Percentiles rank a stretch among this genome's conserved stretches.
These are phyloP conservation scores for Pistacia vera DNA, from an alignment of 345 rosid genomes.

Conservation along the genomic window DNA sequence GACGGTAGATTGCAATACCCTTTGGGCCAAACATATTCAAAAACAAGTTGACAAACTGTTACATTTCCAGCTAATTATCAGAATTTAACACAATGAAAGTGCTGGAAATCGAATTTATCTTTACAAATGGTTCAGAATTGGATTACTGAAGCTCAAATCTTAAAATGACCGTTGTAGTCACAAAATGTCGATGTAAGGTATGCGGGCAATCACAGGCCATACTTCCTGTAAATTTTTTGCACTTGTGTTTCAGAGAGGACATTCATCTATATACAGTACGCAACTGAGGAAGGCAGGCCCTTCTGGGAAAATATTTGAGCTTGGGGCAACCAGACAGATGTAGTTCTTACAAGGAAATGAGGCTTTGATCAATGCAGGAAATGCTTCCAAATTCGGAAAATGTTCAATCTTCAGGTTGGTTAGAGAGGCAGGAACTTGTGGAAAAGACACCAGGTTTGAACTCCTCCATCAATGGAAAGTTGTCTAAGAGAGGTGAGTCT, in stretches of 20 bases:
- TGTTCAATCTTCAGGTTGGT: not conserved
- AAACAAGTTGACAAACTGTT: no score
- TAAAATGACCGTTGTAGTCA: no score
- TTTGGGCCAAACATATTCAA: no score
- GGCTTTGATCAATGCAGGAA: slow-evolving; percentile 15
- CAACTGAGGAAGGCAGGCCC: not conserved
- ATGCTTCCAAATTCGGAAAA: slow-evolving; percentile 19
- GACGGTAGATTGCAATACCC: no score
- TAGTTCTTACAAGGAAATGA: slow-evolving; percentile 17
- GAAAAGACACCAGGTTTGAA: slow-evolving; percentile 21
- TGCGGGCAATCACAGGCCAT: slow-evolving; percentile 19
- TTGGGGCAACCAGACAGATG: slow-evolving; percentile 10
- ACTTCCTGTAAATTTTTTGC: not conserved
- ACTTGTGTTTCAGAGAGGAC: not conserved
- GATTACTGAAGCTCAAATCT: no score
- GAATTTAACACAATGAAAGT: no score
- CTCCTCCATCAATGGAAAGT: slow-evolving; percentile 13
- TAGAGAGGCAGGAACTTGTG: slow-evolving; percentile 15
- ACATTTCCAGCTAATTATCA: no score
- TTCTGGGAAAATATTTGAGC: slow-evolving; percentile 8
- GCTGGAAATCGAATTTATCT: no score
- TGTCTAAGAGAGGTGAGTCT: slow-evolving; percentile 12
- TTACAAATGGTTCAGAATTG: no score
- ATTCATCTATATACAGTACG: no score
- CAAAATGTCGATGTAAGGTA: not conserved